These are phyloP conservation scores for Rosa lucieae DNA, from an alignment of 306 rosid genomes.

Conservation along the genomic window DNA sequence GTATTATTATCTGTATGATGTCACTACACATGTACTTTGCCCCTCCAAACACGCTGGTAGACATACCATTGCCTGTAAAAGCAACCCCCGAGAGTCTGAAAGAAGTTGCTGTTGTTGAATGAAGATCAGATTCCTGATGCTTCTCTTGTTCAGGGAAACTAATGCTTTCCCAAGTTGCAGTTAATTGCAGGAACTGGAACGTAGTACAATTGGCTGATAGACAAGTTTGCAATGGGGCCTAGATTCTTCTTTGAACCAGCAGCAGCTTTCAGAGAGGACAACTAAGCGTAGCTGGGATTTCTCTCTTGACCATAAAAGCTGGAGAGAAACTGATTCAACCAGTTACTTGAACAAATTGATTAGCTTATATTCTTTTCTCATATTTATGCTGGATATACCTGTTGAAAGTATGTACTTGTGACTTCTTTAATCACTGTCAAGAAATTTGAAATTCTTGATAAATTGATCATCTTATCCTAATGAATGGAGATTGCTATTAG, in stretches of 20 bases:
- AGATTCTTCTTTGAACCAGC: conserved; percentile 8
- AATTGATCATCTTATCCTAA: background rate
- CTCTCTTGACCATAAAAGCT: background rate
- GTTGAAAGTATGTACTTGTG: background rate
- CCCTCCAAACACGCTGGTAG: conserved; percentile 69
- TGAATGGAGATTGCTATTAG: background rate
- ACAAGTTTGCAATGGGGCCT: background rate
- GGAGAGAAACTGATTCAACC: background rate
- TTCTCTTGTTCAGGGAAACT: conserved; percentile 2
- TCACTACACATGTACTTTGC: conserved; percentile 96
- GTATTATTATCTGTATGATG: conserved; percentile 86
- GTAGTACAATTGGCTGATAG: background rate
- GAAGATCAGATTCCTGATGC: conserved; percentile 56
- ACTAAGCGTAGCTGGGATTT: conserved; percentile 6
- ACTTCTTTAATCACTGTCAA: too few relatives aligned
- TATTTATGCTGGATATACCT: background rate
- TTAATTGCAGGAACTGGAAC: conserved; percentile 14
- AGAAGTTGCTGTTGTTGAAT: conserved; percentile 62
- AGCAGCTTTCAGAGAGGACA: background rate
- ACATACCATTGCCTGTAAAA: conserved; percentile 58
- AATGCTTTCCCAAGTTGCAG: conserved; percentile 18
- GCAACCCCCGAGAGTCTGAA: conserved; percentile 61
- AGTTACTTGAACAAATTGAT: conserved; percentile 3
- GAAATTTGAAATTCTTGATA: background rate
- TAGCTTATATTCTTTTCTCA: background rate